A percentile compares a stretch with the other conserved stretches of the same genome.
These are phyloP conservation scores for Penicillium sp. DNA, from an alignment of 2,329 filamentous ascomycete genomes.

Conservation along the genomic window DNA sequence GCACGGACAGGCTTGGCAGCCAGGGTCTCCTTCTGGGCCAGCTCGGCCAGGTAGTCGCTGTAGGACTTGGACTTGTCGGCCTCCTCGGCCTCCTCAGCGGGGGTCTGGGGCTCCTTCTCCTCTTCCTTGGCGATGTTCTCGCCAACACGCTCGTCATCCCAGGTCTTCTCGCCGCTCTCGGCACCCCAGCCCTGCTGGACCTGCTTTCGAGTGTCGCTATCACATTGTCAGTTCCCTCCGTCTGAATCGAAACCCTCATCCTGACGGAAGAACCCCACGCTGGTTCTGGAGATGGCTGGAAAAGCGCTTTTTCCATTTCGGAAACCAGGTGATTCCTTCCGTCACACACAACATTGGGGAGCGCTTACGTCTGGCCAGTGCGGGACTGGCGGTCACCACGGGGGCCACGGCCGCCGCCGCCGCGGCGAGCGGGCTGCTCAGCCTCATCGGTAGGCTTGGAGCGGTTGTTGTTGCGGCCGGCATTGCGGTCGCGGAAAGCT, in stretches of 20 bases:
- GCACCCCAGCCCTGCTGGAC: conserved; percentile 84
- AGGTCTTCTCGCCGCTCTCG: conserved; percentile 75
- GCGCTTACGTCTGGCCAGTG: conserved; percentile 57
- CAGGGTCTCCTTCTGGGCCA: conserved; percentile 65
- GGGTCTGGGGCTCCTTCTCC: conserved; percentile 65
- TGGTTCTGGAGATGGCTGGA: conserved; percentile 1
- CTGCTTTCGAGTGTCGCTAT: conserved; percentile 47
- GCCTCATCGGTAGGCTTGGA: conserved; percentile 72
- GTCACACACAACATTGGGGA: conserved; percentile 4
- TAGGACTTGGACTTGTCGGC: conserved; percentile 90
- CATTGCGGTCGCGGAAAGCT: conserved; percentile 89
- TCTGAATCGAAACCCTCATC: neutral
- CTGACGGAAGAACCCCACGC: neutral
- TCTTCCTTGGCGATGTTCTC: conserved; percentile 85
- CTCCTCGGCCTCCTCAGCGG: conserved; percentile 52
- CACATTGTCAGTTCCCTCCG: conserved; percentile 22
- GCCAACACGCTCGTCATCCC: conserved; percentile 86
- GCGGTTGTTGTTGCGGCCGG: conserved; percentile 79
- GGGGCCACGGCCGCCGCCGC: conserved; percentile 48
- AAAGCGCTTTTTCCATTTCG: neutral
- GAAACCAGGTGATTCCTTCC: neutral
- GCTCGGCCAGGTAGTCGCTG: conserved; percentile 78
- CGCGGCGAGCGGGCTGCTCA: conserved; percentile 45
- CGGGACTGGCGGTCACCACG: conserved; percentile 59
- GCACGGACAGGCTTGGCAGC: conserved; percentile 72